Base-by-base conservation (phyloP, 768 basidiomycete species). In the Tulasnella sp. region DNA sequence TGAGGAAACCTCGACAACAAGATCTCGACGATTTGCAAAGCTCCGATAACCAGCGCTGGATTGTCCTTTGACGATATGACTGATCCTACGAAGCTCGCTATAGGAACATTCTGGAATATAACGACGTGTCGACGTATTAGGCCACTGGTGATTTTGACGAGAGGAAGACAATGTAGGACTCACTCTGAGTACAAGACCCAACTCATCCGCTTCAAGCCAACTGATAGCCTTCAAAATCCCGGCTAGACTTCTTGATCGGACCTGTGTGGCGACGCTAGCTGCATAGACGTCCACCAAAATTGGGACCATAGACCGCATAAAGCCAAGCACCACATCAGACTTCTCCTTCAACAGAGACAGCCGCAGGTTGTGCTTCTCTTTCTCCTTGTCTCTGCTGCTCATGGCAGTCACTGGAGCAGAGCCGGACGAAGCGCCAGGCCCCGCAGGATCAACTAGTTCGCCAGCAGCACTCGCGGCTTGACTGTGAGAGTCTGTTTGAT, bases 211-310 rank as follows among this genome's bases (percentile, higher is more conserved):
- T 57, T 90, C 85, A 48, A 90, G 75, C 70, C 92, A 98, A 62
- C 89, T 87, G 59, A 94, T 82, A 2, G 94, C 92, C 69, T 97
- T 96, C 63, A 96, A 72, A 51, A 98, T 66, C 1, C 86, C 91
- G 0, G 84, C 87, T 62, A 98, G 74, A 0, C 92, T 90, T 73
- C 94, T 93, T 44, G 87, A 80, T 60, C 96, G 79, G 10, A 98
- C 83, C 2, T 88, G 82, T 0, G 84, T 81, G 50, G 85, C 83
- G 25, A 98, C 93, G 69, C 91, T 96, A 29, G 96, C 94, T n/a
- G 93, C 87, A 71, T 97, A 98, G n/a, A 99, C 93, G 66, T 98
- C 96, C 60, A 98, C 84, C 57, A 99, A 78, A 57, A 96, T 91
- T 0, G 96, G 96, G 0, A 97, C 84, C 66, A 92, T 82, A 31